These are phyloP conservation scores for Eutypella sp. DNA, from an alignment of 2,329 filamentous ascomycete genomes.

Conservation along the genomic window DNA sequence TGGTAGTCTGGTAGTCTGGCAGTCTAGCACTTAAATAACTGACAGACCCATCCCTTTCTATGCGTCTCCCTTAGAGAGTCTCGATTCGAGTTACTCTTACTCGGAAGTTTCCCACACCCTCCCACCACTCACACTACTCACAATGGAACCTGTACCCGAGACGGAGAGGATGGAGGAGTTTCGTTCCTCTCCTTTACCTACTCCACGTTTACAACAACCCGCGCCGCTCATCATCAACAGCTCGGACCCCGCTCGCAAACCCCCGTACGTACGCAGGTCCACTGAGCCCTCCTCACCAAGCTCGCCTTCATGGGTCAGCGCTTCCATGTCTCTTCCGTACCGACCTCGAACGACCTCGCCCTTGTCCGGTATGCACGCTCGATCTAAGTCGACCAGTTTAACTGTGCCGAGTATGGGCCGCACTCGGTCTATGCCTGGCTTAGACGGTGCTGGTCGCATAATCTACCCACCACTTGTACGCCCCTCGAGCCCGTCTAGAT, in stretches of 20 bases:
- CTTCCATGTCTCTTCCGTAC: constrained; percentile 46
- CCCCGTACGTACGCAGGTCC: constrained; percentile 49
- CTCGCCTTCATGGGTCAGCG: constrained; percentile 42
- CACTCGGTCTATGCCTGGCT: constrained; percentile 60
- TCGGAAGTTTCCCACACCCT: too few relatives aligned
- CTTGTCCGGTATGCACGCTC: constrained; percentile 49
- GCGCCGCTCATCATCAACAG: constrained; percentile 32
- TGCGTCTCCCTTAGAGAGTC: too few relatives aligned
- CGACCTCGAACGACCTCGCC: constrained; percentile 60
- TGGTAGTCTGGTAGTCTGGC: too few relatives aligned
- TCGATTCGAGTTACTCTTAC: too few relatives aligned
- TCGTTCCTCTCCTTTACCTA: constrained; percentile 51
- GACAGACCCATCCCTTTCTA: constrained; percentile 6
- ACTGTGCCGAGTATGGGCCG: constrained; percentile 54
- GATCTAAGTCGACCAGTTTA: constrained; percentile 54
- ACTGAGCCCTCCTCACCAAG: constrained; percentile 54
- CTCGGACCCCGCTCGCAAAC: constrained; percentile 43
- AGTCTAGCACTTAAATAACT: not conserved
- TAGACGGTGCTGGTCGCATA: constrained; percentile 55
- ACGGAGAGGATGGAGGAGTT: constrained; percentile 65
- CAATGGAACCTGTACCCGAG: constrained; percentile 65
- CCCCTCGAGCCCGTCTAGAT: constrained; percentile 49
- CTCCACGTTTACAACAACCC: constrained; percentile 43
- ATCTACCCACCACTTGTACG: constrained; percentile 49
- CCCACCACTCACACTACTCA: constrained; percentile 10